Base-by-base conservation (phyloP, 2,329 filamentous ascomycete species). In the Aureobasidium vineae region DNA sequence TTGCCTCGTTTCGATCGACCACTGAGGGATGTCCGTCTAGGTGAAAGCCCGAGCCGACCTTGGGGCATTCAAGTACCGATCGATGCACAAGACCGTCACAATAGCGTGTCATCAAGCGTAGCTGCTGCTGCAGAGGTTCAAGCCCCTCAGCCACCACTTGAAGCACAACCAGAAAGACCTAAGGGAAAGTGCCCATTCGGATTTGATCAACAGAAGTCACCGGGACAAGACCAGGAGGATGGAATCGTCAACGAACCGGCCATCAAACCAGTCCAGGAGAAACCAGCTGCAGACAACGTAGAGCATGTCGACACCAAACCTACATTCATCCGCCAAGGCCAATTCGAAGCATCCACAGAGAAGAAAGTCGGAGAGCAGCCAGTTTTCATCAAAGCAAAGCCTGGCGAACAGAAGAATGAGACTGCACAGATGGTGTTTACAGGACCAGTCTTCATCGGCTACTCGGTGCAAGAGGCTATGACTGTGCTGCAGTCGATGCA, bases 381-480 rank as follows among this genome's bases (percentile, higher is more conserved):
- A 53, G 61, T 64, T 1, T 60, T 66, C 19, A 49, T 56, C 41
- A 66, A 67, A 33, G 45, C 59, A 16, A 57, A 38, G 2, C 1
- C 59, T 31, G 31, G 26, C 6, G 47, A 61, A 36, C 64, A 68
- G 47, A 54, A 54, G 31, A 33, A 71, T 54, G 73, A 75, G 11
- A 85, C 50, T 11, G 50, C 90, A 11, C 88, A 90, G 71, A 90
- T 97, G 85, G 82, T 96, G 0, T 97, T 97, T 74, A 96, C 91
- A 10, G 94, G 94, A 0, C 94, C 94, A 0, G 92, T 97, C 0
- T 97, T 97, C 74, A 91, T 98, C 72, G 94, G 94, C 0, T 97
- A 97, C 73, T 87, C 89, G 11, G 85, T 92, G 68, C 91, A 96
- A 68, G 88, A 96, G 75, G 90, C 91, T n/a, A 85, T 91, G 28